phyloP scores from a whole-genome alignment of 192 early-diverging fungal genomes.

The Coemansia sp. region DNA sequence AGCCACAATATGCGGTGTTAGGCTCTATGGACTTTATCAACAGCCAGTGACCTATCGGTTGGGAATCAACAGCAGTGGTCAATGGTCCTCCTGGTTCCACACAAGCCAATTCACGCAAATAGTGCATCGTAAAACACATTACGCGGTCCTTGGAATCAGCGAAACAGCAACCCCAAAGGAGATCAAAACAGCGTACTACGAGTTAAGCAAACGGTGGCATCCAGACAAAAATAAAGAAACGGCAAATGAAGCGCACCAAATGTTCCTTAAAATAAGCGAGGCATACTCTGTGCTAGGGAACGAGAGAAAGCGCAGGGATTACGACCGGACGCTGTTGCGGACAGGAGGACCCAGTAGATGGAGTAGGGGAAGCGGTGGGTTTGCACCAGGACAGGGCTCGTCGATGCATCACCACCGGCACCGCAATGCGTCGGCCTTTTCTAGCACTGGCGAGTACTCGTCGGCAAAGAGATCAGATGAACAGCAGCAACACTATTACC shows the following conservation, averaged over 20 bases:
- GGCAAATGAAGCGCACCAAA: slow-evolving; percentile 63
- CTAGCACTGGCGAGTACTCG: slow-evolving; percentile 46
- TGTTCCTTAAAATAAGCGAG: slow-evolving; percentile 81
- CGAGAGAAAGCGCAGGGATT: slow-evolving; percentile 70
- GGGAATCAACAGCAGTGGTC: neutral
- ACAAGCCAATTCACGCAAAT: slow-evolving; percentile 2
- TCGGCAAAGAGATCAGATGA: slow-evolving; percentile 17
- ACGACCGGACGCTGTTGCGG: slow-evolving; percentile 64
- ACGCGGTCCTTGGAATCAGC: slow-evolving; percentile 35
- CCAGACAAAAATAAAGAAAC: slow-evolving; percentile 72
- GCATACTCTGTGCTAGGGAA: slow-evolving; percentile 80
- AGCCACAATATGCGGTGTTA: too few relatives aligned
- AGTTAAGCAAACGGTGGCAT: slow-evolving; percentile 69
- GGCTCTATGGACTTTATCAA: neutral
- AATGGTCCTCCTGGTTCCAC: slow-evolving; percentile 15
- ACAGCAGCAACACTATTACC: neutral
- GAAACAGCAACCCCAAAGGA: slow-evolving; percentile 27
- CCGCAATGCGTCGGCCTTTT: slow-evolving; percentile 37
- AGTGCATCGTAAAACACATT: slow-evolving; percentile 43
- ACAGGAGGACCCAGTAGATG: slow-evolving; percentile 3
- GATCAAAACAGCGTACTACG: slow-evolving; percentile 51
- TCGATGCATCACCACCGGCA: slow-evolving; percentile 8
- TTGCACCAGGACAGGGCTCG: neutral
- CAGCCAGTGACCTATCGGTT: neutral
- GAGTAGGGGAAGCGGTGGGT: slow-evolving; percentile 1